Evolutionary conservation across 1,284 basidiomycete species (phyloP).

Genomic region (Ceratobasidium sp.): DNA sequence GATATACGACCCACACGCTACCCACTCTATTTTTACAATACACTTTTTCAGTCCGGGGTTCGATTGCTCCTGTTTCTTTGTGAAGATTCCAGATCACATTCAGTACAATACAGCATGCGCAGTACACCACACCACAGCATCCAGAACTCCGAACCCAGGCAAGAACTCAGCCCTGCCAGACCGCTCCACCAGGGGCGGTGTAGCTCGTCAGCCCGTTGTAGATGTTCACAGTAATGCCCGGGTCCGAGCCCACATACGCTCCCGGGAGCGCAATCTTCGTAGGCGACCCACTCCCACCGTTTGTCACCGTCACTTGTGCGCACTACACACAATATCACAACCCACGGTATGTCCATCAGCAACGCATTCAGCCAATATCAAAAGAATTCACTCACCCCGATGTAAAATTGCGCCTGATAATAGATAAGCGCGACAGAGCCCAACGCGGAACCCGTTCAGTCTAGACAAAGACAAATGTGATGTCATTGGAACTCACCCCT

Average conservation of each 20-base stretch:
- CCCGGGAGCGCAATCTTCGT: conserved; percentile 61
- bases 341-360: conserved; percentile 6
- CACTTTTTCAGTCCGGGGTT: too few species aligned
- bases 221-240: conserved; percentile 62
- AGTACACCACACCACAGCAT: too few species aligned
- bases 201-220: conserved; percentile 63
- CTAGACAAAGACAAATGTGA: conserved; percentile 59
- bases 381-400: conserved; percentile 29
- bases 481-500: conserved; percentile 52
- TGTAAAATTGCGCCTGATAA: conserved; percentile 36
- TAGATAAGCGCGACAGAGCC: not conserved
- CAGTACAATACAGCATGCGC: too few species aligned
- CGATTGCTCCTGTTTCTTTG: too few species aligned
- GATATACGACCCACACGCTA: too few species aligned
- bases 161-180: conserved; percentile 26
- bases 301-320: conserved; percentile 58
- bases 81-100: too few species aligned
- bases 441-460: conserved; percentile 8
- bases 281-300: conserved; percentile 44
- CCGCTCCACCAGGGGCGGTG: conserved; percentile 49
- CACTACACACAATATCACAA: conserved; percentile 51
- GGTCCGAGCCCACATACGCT: conserved; percentile 59
- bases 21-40: too few species aligned
- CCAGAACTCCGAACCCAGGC: too few species aligned
- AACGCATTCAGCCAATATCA: not conserved